Percentiles rank a stretch among this genome's conserved stretches.
Evolutionary conservation across 148 eudicot genomes (phyloP).

Genomic region (Cornus suecica): DNA sequence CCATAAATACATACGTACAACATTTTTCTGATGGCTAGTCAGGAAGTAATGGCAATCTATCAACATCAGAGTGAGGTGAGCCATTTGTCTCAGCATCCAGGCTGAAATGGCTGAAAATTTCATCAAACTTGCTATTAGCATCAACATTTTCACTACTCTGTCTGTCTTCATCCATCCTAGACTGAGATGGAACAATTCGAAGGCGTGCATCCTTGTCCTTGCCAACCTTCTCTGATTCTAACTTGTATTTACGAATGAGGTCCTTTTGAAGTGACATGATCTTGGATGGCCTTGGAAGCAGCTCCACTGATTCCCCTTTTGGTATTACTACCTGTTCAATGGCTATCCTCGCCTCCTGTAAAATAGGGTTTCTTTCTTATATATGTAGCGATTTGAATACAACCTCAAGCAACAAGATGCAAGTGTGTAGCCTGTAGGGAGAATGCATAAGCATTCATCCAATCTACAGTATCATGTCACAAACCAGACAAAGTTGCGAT

Average conservation of each 20-base stretch:
- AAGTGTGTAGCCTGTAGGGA: not conserved
- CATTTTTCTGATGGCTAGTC: conserved; percentile 38
- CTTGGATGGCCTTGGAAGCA: conserved; percentile 67
- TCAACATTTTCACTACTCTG: conserved; percentile 23
- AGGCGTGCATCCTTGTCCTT: conserved; percentile 48
- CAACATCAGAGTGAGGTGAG: conserved; percentile 31
- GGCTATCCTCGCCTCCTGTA: conserved; percentile 84
- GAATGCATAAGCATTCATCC: not conserved
- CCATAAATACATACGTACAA: not conserved
- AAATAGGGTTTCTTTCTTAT: not conserved
- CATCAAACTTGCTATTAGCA: conserved; percentile 32
- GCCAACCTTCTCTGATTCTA: conserved; percentile 56
- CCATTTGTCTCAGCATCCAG: conserved; percentile 48
- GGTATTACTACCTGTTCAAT: conserved; percentile 78
- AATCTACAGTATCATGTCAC: not conserved
- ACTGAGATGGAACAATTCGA: conserved; percentile 49
- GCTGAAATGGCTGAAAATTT: conserved; percentile 25
- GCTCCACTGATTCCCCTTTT: conserved; percentile 72
- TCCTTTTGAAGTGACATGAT: conserved; percentile 63
- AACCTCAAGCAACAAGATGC: not conserved
- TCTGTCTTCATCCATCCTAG: conserved; percentile 17
- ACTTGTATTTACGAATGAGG: conserved; percentile 59
- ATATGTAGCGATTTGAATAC: not conserved
- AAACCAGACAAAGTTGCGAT: not conserved
- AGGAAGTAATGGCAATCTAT: conserved; percentile 77